phyloP scores from a whole-genome alignment of 2,329 filamentous ascomycete species.

The Cladobotryum protrusum region DNA sequence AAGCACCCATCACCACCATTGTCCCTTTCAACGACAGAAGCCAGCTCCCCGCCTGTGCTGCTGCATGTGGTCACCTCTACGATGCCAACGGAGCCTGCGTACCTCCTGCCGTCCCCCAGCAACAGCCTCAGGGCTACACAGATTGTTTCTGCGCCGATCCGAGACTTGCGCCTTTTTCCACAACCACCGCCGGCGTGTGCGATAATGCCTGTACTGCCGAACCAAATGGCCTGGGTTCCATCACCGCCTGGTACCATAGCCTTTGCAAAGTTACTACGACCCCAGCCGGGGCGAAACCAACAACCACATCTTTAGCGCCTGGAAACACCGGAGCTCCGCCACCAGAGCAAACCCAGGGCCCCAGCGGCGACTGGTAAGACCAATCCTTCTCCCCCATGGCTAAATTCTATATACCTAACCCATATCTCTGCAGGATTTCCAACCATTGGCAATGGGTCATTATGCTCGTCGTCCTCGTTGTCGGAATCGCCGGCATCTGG shows the following conservation, averaged over 20 bases:
- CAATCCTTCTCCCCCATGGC: background rate
- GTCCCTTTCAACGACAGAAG: slow-evolving; percentile 43
- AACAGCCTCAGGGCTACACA: slow-evolving; percentile 49
- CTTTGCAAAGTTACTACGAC: slow-evolving; percentile 48
- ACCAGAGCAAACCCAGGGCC: slow-evolving; percentile 13
- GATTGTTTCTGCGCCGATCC: slow-evolving; percentile 68
- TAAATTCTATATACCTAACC: background rate
- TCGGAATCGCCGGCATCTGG: slow-evolving; percentile 63
- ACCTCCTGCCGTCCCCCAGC: slow-evolving; percentile 46
- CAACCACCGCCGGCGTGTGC: slow-evolving; percentile 55
- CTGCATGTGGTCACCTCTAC: slow-evolving; percentile 52
- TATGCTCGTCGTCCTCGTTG: slow-evolving; percentile 68
- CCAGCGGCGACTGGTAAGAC: slow-evolving; percentile 43
- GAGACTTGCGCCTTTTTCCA: slow-evolving; percentile 52
- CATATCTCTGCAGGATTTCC: slow-evolving; percentile 47
- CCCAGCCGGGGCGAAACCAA: slow-evolving; percentile 11
- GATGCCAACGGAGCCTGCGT: slow-evolving; percentile 69
- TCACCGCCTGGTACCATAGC: slow-evolving; percentile 64
- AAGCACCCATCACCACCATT: slow-evolving; percentile 40
- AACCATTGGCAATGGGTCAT: slow-evolving; percentile 75
- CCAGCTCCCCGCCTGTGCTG: slow-evolving; percentile 56
- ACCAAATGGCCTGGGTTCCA: slow-evolving; percentile 42
- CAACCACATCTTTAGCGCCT: slow-evolving; percentile 12
- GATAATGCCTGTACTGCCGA: slow-evolving; percentile 48
- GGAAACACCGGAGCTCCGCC: slow-evolving; percentile 2